Percentiles rank a stretch among this genome's conserved stretches.
These are phyloP conservation scores for Claviceps purpurea DNA, from an alignment of 2,329 filamentous ascomycete species.

Conservation along the genomic window DNA sequence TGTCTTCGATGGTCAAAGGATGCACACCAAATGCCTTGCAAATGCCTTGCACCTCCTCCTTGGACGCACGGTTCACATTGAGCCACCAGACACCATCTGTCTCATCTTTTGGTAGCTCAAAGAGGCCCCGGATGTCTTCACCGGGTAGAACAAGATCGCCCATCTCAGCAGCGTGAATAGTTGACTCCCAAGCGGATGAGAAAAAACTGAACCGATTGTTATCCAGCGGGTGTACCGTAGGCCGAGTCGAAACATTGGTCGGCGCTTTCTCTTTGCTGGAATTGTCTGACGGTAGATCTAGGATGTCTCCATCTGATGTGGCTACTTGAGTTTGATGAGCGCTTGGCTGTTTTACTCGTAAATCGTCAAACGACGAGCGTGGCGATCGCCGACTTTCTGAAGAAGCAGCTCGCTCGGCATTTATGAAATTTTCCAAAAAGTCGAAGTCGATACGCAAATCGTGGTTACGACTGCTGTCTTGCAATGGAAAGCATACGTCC, in stretches of 20 bases:
- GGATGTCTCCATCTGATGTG: constrained; percentile 43
- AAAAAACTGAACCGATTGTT: constrained; percentile 91
- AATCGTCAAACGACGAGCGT: constrained; percentile 18
- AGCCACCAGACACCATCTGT: constrained; percentile 93
- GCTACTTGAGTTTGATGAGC: constrained; percentile 24
- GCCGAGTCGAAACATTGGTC: constrained; percentile 23
- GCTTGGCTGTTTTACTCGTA: constrained; percentile 16
- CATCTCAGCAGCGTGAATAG: constrained; percentile 80
- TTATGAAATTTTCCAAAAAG: constrained; percentile 82
- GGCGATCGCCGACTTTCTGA: constrained; percentile 36
- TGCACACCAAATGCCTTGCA: constrained; percentile 94
- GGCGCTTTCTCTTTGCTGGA: constrained; percentile 34
- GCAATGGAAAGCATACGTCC: constrained; percentile 79
- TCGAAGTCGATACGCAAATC: constrained; percentile 85
- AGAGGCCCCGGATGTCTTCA: constrained; percentile 79
- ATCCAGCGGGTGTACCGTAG: constrained; percentile 32
- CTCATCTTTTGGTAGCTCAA: constrained; percentile 50
- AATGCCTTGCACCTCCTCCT: constrained; percentile 75
- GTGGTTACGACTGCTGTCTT: constrained; percentile 50
- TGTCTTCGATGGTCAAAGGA: constrained; percentile 91
- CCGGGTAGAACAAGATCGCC: constrained; percentile 80
- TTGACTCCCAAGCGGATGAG: constrained; percentile 86
- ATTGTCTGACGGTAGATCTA: constrained; percentile 37
- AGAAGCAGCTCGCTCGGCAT: constrained; percentile 39
- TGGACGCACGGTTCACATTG: constrained; percentile 79